A percentile compares a stretch with the other conserved stretches of the same genome.
Evolutionary conservation across 2,329 filamentous ascomycete genomes (phyloP).

Genomic region (Neonectria coccinea): DNA sequence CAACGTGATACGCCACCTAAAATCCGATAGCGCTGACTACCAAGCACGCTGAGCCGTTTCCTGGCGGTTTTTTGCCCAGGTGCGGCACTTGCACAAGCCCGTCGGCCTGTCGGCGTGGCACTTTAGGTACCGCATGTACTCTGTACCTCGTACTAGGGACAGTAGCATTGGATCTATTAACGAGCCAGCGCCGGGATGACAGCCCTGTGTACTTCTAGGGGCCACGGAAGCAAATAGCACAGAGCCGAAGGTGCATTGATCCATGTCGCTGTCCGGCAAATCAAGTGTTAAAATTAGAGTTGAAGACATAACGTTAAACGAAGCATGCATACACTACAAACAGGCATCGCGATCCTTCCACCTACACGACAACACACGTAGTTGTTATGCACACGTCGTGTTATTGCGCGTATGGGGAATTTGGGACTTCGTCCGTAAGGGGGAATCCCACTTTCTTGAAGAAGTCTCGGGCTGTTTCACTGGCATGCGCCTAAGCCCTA

Average conservation of each 20-base stretch:
- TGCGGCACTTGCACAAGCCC: conserved; percentile 13
- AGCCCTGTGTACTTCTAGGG: conserved; percentile 13
- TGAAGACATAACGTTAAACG: conserved; percentile 1
- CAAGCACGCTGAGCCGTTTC: conserved; percentile 2
- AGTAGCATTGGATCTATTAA: not conserved
- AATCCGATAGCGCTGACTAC: conserved; percentile 4
- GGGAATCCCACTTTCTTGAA: not conserved
- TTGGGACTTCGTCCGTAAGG: not conserved
- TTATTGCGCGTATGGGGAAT: not conserved
- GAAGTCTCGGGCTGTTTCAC: not conserved
- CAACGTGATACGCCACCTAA: not conserved
- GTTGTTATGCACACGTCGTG: not conserved
- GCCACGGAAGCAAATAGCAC: not conserved
- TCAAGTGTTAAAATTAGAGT: conserved; percentile 17
- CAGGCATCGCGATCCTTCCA: not conserved
- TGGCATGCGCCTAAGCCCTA: not conserved
- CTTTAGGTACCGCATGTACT: not conserved
- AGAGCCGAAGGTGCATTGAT: not conserved
- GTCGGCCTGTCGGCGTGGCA: not conserved
- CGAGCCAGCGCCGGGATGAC: not conserved
- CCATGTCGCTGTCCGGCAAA: not conserved
- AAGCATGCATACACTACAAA: not conserved
- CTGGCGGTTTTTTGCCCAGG: not conserved
- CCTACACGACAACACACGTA: not conserved
- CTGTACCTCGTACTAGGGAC: not conserved